These are phyloP conservation scores for Xylogone sp. DNA, from an alignment of 2,329 filamentous ascomycete genomes.

Conservation along the genomic window DNA sequence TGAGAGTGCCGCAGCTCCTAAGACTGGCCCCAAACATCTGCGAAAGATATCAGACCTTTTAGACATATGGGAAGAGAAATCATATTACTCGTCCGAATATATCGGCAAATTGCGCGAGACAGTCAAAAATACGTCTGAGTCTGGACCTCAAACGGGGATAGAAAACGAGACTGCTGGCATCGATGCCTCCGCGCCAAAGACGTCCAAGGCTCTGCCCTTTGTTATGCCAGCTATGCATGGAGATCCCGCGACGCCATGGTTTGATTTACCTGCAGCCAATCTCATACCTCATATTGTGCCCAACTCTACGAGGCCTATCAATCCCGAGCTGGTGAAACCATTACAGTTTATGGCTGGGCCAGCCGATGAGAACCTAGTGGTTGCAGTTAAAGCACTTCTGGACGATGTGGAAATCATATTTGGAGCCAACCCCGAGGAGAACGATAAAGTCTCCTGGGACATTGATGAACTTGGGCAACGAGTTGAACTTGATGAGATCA, in stretches of 20 bases:
- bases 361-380: constrained; percentile 61
- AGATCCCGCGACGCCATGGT: constrained; percentile 68
- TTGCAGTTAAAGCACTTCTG: constrained; percentile 68
- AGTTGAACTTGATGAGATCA: constrained; percentile 61
- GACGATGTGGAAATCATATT: constrained; percentile 68
- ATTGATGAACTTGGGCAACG: constrained; percentile 74
- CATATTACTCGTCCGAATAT: constrained; percentile 54
- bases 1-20: constrained; percentile 51
- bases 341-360: constrained; percentile 66
- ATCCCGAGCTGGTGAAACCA: constrained; percentile 65
- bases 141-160: constrained; percentile 21
- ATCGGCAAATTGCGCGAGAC: constrained; percentile 57
- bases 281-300: constrained; percentile 76
- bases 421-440: constrained; percentile 39
- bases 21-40: constrained; percentile 61
- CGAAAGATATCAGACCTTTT: constrained; percentile 62
- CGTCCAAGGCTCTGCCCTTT: constrained; percentile 60
- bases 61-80: constrained; percentile 64
- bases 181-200: constrained; percentile 42
- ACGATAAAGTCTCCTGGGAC: constrained; percentile 51
- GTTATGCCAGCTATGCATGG: constrained; percentile 75
- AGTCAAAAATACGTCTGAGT: constrained; percentile 39
- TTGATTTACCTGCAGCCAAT: constrained; percentile 78
- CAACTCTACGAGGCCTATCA: constrained; percentile 72
- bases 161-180: constrained; percentile 7